Conservation (phyloP, 1,139 yeast genomes). For the Saccharomyces hybrid region DNA sequence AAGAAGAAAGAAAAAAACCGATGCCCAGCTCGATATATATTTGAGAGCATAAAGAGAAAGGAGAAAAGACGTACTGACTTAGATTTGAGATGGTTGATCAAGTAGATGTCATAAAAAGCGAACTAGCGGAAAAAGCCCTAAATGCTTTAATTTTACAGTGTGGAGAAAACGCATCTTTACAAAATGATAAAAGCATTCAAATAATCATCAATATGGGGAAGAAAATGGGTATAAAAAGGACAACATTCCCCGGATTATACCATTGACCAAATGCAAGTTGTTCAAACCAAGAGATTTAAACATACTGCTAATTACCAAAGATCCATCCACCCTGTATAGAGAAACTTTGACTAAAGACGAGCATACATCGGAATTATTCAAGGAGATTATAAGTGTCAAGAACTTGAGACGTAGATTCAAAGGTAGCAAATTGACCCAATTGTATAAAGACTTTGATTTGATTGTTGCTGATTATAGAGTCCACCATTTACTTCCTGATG, state of each 20-base stretch:
- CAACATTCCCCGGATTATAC: slow-evolving; percentile 57
- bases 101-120: background rate
- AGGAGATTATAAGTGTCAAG: slow-evolving; percentile 50
- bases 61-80: background rate
- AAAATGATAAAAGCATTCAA: slow-evolving; percentile 34
- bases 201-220: slow-evolving; percentile 48
- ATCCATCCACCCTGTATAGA: slow-evolving; percentile 53
- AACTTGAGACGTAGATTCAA: slow-evolving; percentile 44
- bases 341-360: slow-evolving; percentile 37
- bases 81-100: background rate
- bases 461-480: slow-evolving; percentile 60
- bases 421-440: slow-evolving; percentile 39
- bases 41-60: background rate
- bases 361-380: slow-evolving; percentile 52
- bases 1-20: background rate
- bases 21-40: background rate
- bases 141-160: slow-evolving; percentile 22
- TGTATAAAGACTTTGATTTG: slow-evolving; percentile 56
- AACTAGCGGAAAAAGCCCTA: slow-evolving; percentile 17
- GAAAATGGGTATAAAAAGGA: slow-evolving; percentile 47
- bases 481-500: slow-evolving; percentile 48
- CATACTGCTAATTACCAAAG: slow-evolving; percentile 57
- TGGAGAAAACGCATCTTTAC: slow-evolving; percentile 17
- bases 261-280: slow-evolving; percentile 44
- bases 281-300: slow-evolving; percentile 42